Conservation (phyloP, 1,284 basidiomycete genomes). For the Marasmius sp. region DNA sequence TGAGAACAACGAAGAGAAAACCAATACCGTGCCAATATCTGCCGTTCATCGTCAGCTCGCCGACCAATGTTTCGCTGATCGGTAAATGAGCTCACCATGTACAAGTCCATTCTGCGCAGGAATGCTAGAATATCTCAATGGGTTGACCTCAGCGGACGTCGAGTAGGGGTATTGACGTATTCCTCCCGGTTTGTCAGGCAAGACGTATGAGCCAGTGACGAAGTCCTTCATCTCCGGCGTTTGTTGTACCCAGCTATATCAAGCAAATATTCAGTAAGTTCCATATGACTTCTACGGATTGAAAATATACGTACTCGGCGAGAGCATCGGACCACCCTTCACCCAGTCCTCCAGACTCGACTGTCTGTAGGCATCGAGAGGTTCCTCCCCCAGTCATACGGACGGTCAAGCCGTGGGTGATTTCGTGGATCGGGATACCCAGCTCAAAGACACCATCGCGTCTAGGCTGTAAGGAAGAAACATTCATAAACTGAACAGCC, state of each 20-base stretch:
- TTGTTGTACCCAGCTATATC: neutral
- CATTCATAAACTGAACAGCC: neutral
- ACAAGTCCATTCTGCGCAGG: slow-evolving; percentile 32
- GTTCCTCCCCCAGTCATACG: slow-evolving; percentile 44
- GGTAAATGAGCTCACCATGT: slow-evolving; percentile 28
- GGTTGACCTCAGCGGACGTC: slow-evolving; percentile 35
- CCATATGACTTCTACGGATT: neutral
- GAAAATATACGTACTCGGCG: slow-evolving; percentile 34
- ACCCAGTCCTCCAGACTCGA: slow-evolving; percentile 49
- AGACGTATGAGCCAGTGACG: slow-evolving; percentile 13
- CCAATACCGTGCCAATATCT: neutral
- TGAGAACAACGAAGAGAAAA: neutral
- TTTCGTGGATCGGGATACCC: neutral
- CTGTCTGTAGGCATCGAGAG: slow-evolving; percentile 47
- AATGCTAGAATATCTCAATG: slow-evolving; percentile 39
- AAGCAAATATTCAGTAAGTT: neutral
- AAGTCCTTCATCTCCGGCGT: neutral
- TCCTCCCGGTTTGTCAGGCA: slow-evolving; percentile 28
- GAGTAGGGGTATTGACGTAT: slow-evolving; percentile 44
- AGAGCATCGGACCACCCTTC: slow-evolving; percentile 58
- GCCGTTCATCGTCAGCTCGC: neutral
- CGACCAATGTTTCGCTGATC: neutral
- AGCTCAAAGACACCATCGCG: slow-evolving; percentile 9
- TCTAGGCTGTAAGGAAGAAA: neutral
- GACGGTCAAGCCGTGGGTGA: slow-evolving; percentile 37